These are phyloP conservation scores for Podospora sp. DNA, from an alignment of 495 filamentous ascomycete genomes.

Conservation along the genomic window DNA sequence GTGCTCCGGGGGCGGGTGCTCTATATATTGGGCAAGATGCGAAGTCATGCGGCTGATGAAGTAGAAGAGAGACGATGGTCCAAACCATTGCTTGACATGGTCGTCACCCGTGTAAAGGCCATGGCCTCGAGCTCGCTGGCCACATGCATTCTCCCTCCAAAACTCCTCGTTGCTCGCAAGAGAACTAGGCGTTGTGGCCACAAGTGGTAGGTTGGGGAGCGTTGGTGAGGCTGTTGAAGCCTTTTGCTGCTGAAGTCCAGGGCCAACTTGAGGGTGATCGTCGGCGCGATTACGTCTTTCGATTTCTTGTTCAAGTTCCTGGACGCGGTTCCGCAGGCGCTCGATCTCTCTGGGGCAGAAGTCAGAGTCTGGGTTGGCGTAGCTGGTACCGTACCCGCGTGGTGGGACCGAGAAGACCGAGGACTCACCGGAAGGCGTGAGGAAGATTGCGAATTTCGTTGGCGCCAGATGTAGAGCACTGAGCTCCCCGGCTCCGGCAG, in stretches of 20 bases:
- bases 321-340: conserved; percentile 38
- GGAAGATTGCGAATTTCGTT: conserved; percentile 40
- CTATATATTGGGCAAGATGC: conserved; percentile 37
- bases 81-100: conserved; percentile 39
- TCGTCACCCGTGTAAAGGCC: conserved; percentile 35
- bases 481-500: conserved; percentile 43
- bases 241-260: neutral
- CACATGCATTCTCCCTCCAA: conserved; percentile 8
- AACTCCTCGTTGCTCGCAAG: conserved; percentile 5
- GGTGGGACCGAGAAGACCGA: too few species aligned
- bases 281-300: conserved; percentile 19
- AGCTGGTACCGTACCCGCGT: too few species aligned
- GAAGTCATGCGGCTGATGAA: conserved; percentile 42
- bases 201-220: neutral
- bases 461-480: conserved; percentile 42
- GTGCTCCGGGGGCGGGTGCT: conserved; percentile 33
- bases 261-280: neutral
- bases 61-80: conserved; percentile 45
- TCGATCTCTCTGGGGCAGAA: conserved; percentile 45
- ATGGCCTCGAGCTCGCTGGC: conserved; percentile 27
- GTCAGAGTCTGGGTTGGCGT: neutral
- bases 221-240: neutral
- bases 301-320: conserved; percentile 44
- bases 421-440: conserved; percentile 38
- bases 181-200: neutral